phyloP scores from a whole-genome alignment of 352 stramenopile species.

The Phytopythium aichiense region DNA sequence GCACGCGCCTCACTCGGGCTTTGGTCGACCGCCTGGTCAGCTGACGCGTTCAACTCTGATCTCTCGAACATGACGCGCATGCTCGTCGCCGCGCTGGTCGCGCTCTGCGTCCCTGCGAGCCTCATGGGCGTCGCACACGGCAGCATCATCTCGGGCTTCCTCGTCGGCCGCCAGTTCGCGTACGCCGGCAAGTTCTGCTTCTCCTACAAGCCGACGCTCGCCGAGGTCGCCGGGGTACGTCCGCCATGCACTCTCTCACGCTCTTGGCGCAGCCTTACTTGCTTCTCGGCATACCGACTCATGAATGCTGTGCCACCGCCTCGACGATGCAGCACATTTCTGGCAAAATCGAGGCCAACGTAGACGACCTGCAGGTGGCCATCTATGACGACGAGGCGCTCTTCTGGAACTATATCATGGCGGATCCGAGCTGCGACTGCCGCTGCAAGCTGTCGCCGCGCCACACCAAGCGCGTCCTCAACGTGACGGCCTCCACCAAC shows the following conservation, averaged over 20 bases:
- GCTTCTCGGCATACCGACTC: too few relatives aligned
- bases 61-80: background rate
- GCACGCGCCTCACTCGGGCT: background rate
- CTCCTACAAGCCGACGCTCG: constrained; percentile 49
- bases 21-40: background rate
- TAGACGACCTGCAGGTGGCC: constrained; percentile 55
- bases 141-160: constrained; percentile 56
- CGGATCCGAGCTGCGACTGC: constrained; percentile 52
- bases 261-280: background rate
- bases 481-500: constrained; percentile 42
- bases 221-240: constrained; percentile 53
- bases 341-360: constrained; percentile 59
- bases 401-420: constrained; percentile 81
- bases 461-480: constrained; percentile 69
- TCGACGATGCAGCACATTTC: constrained; percentile 37
- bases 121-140: constrained; percentile 8
- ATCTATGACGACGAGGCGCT: constrained; percentile 79
- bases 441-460: constrained; percentile 62
- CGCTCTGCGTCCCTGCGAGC: background rate
- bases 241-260: background rate
- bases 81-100: background rate
- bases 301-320: background rate
- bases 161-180: constrained; percentile 64
- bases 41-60: background rate
- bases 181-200: constrained; percentile 86